Conservation (phyloP, 257 asterid genomes). For the Jaltomata sinuosa region DNA sequence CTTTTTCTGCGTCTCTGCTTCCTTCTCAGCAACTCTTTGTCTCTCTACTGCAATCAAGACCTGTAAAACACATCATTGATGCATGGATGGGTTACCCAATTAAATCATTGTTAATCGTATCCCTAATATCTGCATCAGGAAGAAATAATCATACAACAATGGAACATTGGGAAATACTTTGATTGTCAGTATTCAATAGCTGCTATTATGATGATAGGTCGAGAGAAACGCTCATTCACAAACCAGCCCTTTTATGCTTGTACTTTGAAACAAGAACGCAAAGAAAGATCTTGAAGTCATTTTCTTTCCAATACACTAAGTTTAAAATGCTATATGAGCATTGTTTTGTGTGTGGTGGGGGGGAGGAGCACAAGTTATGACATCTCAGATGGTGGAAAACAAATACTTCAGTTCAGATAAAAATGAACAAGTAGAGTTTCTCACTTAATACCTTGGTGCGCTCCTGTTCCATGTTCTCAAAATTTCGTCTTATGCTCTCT, state of each 20-base stretch:
- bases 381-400: not conserved
- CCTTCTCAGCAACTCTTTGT: conserved; percentile 93
- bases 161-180: not conserved
- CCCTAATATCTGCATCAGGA: not conserved
- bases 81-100: not conserved
- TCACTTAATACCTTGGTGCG: conserved; percentile 68
- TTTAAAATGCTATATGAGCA: not conserved
- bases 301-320: not conserved
- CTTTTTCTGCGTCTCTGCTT: conserved; percentile 91
- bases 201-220: not conserved
- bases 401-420: not conserved
- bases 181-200: not conserved
- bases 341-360: not conserved
- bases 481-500: conserved; percentile 73
- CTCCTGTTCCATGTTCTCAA: conserved; percentile 95
- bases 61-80: conserved; percentile 16
- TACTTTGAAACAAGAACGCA: not conserved
- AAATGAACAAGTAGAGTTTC: not conserved
- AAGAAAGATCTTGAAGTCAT: not conserved
- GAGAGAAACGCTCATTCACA: not conserved
- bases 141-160: not conserved
- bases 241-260: too few relatives aligned
- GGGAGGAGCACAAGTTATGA: not conserved
- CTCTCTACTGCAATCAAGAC: conserved; percentile 89
- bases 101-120: not conserved